Percentiles rank a stretch among this genome's conserved stretches.
Evolutionary conservation across 2,329 filamentous ascomycete species (phyloP).

Genomic region (Aspergillus quadrilineatus): DNA sequence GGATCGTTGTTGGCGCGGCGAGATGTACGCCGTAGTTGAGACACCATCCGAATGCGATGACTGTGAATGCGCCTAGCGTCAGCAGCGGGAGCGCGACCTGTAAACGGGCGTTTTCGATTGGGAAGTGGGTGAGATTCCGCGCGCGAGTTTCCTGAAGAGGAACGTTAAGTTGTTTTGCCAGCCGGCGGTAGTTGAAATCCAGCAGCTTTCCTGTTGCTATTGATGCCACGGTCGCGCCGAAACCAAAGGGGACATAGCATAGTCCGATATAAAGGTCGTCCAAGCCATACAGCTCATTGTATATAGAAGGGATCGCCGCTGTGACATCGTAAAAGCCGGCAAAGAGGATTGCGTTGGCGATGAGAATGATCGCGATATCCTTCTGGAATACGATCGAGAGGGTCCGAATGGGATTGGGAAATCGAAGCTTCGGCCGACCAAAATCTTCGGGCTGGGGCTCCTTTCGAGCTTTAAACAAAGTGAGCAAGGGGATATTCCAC

Average conservation of each 20-base stretch:
- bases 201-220: conserved; percentile 20
- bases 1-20: conserved; percentile 38
- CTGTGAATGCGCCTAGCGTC: conserved; percentile 15
- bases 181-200: conserved; percentile 25
- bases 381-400: conserved; percentile 38
- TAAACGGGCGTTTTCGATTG: conserved; percentile 25
- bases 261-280: conserved; percentile 49
- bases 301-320: conserved; percentile 48
- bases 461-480: conserved; percentile 4
- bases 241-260: conserved; percentile 38
- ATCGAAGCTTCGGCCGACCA: conserved; percentile 19
- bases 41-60: conserved; percentile 36
- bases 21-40: conserved; percentile 35
- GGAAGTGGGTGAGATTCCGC: conserved; percentile 12
- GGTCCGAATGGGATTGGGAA: conserved; percentile 41
- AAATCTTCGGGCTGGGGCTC: conserved; percentile 10
- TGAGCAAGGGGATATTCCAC: conserved; percentile 25
- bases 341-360: conserved; percentile 46
- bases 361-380: conserved; percentile 37
- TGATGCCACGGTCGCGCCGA: conserved; percentile 23
- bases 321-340: conserved; percentile 50
- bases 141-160: conserved; percentile 2
- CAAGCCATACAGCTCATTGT: conserved; percentile 48
- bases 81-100: conserved; percentile 24
- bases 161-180: conserved; percentile 8